phyloP scores from a whole-genome alignment of 768 basidiomycete species.

The Piloderma croceum region DNA sequence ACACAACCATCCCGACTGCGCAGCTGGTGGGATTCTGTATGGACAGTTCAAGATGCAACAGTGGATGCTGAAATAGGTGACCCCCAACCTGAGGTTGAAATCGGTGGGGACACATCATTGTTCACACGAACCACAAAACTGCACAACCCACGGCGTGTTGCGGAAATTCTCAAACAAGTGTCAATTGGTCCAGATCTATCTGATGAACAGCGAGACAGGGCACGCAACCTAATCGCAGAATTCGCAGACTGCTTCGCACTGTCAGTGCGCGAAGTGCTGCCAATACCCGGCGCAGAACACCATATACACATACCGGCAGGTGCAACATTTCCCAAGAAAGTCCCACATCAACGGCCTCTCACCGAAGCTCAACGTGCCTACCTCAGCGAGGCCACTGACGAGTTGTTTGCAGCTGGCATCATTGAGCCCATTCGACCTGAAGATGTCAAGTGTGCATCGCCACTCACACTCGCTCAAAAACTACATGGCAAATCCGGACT shows the following conservation, averaged over 20 bases:
- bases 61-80: too few relatives aligned
- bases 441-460: conserved; percentile 31
- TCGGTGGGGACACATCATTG: too few relatives aligned
- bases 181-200: conserved; percentile 27
- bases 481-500: conserved; percentile 28
- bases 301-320: conserved; percentile 26
- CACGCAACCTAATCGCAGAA: conserved; percentile 1
- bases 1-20: too few relatives aligned
- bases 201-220: conserved; percentile 1
- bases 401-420: conserved; percentile 30
- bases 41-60: too few relatives aligned
- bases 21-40: too few relatives aligned
- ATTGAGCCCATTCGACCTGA: conserved; percentile 23
- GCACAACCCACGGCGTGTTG: conserved; percentile 13
- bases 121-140: too few relatives aligned
- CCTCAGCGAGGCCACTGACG: conserved; percentile 26
- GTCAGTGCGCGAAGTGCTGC: conserved; percentile 9
- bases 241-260: conserved; percentile 16
- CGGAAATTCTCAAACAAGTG: conserved; percentile 8
- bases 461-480: conserved; percentile 27
- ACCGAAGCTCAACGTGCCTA: conserved; percentile 28
- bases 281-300: conserved; percentile 24
- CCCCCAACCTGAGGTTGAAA: too few relatives aligned
- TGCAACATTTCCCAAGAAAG: conserved; percentile 26
- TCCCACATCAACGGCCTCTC: conserved; percentile 11